Evolutionary conservation across 306 rosid species (phyloP), one percentile per base, ranked within the genome.

Genomic region (Purshia tridentata): DNA sequence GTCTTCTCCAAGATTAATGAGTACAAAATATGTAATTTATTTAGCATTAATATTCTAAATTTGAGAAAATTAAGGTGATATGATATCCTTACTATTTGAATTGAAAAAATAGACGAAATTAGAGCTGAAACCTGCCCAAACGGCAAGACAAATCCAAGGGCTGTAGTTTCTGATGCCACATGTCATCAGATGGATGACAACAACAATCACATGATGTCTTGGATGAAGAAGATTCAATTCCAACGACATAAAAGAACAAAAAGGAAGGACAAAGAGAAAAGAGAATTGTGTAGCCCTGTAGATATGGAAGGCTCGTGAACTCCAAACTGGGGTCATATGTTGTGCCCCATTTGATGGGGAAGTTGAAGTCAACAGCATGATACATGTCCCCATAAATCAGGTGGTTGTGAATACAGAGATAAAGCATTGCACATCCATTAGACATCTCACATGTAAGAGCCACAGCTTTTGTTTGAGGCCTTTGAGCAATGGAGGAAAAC

Each of bases 201-300:
- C 63, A 69, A 3, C 18, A 53, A 15, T 8, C 71, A 69, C 80
- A 41, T 51, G 75, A 47, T 68, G 53, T 14, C 67, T 47, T 29
- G 18, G 59, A 59, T 29, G 50, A 10, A 8, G 50, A 10, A 8
- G 5, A 57, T 67, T 67, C 50, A 68, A 50, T 40, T 59, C 44
- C 50, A 77, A 59, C 4, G 16, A 59, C 70, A 45, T 12, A 50
- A 61, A 41, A 53, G 67, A 51, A 76, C 70, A 69, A 69, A 69
- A 76, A 40, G 62, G 63, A 77, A 16, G 48, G 59, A 76, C 63
- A 69, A 60, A 48, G 35, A 76, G 23, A 46, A 67, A 69, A 39
- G 60, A 52, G 72, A 63, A 51, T 53, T 42, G 29, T n/a, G 58
- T 77, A 42, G 44, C 29, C 67, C 50, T 20, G n/a, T n/a, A n/a